Evolutionary conservation across 2,329 filamentous ascomycete genomes (phyloP).

Genomic region (Pyrenophora teres): DNA sequence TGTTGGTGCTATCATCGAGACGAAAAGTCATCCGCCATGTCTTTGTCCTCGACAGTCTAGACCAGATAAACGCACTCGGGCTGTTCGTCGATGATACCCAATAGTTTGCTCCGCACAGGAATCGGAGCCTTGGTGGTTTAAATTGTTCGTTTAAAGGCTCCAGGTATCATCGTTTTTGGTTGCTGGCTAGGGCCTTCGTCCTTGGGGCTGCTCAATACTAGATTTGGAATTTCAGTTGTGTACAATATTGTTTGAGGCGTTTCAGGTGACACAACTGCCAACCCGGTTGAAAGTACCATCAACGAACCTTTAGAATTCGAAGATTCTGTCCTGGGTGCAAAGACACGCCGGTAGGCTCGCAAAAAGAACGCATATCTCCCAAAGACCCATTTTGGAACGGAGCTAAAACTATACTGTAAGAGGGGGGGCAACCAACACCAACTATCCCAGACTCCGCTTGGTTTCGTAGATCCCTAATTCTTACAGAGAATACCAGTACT

Average conservation of each 20-base stretch:
- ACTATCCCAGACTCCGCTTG: background rate
- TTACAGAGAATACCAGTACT: background rate
- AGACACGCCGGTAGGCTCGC: background rate
- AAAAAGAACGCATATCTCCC: background rate
- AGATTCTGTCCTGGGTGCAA: background rate
- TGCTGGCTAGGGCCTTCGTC: too few relatives aligned
- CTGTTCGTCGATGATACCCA: conserved; percentile 13
- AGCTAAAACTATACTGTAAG: conserved; percentile 13
- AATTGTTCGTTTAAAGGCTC: background rate
- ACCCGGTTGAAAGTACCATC: too few relatives aligned
- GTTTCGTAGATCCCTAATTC: conserved; percentile 1
- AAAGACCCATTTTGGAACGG: background rate
- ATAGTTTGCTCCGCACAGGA: background rate
- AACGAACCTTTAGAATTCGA: background rate
- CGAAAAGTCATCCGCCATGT: conserved; percentile 17
- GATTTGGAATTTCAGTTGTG: too few relatives aligned
- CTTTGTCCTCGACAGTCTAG: conserved; percentile 12
- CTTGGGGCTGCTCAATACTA: too few relatives aligned
- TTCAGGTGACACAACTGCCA: too few relatives aligned
- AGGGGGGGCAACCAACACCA: background rate
- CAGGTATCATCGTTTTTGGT: too few relatives aligned
- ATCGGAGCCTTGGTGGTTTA: background rate
- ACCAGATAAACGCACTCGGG: conserved; percentile 10
- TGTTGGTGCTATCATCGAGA: conserved; percentile 6
- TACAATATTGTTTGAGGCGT: too few relatives aligned